phyloP scores from a whole-genome alignment of 164 flowering plant genomes.

The Magnolia changhungtana region DNA sequence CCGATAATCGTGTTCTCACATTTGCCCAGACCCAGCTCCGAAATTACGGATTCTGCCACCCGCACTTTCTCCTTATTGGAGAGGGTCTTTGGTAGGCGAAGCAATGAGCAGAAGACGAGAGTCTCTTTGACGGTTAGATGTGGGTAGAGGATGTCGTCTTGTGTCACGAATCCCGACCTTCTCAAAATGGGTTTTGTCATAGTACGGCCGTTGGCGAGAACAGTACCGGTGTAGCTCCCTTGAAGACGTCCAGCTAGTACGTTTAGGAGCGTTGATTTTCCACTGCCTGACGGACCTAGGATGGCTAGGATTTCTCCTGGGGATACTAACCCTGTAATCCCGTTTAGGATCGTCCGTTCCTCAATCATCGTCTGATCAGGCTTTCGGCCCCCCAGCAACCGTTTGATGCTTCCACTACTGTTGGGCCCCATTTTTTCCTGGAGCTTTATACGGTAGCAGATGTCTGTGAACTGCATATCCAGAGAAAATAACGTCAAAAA shows the following conservation, averaged over 20 bases:
- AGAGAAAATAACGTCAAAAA: background rate
- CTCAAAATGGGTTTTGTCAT: constrained; percentile 28
- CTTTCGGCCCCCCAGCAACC: background rate
- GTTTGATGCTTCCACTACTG: background rate
- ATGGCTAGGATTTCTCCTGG: constrained; percentile 86
- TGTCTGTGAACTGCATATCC: constrained; percentile 56
- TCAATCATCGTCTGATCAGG: constrained; percentile 5
- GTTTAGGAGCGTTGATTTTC: constrained; percentile 81
- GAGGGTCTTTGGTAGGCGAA: constrained; percentile 49
- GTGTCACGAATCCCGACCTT: constrained; percentile 78
- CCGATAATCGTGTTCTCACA: constrained; percentile 76
- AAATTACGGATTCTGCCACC: constrained; percentile 57
- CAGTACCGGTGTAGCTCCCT: constrained; percentile 48
- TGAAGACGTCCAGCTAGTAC: constrained; percentile 69
- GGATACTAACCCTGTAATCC: constrained; percentile 63
- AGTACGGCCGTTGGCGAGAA: constrained; percentile 48
- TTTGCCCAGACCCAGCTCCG: constrained; percentile 63
- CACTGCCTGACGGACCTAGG: constrained; percentile 93
- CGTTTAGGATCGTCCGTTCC: constrained; percentile 51
- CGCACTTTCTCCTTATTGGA: constrained; percentile 36
- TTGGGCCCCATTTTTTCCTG: constrained; percentile 19
- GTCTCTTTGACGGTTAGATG: constrained; percentile 88
- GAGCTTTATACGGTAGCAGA: constrained; percentile 49
- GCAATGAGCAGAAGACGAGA: constrained; percentile 61
- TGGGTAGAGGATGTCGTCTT: constrained; percentile 84